Percentiles rank a stretch among this genome's conserved stretches.
Conservation (phyloP, 495 filamentous ascomycete species). For the Neurospora sp. region DNA sequence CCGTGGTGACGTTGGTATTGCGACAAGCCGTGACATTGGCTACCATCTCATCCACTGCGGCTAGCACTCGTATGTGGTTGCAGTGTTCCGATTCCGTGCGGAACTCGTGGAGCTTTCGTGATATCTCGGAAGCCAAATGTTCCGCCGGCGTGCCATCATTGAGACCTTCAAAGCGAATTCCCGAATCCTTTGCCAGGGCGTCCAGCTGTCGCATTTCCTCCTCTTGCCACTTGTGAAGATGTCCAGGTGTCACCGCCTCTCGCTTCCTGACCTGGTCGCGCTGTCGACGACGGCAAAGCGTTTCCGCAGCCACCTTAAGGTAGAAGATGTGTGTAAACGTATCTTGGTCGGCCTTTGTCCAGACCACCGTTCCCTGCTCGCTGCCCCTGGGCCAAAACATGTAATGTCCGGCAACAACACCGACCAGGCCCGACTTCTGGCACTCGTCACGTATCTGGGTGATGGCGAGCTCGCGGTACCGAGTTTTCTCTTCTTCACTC, state of each 20-base stretch:
- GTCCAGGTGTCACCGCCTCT: slow-evolving; percentile 19
- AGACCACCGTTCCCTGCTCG: slow-evolving; percentile 21
- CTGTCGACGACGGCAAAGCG: slow-evolving; percentile 24
- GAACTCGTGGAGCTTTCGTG: slow-evolving; percentile 30
- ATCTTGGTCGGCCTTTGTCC: slow-evolving; percentile 37
- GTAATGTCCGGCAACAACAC: slow-evolving; percentile 49
- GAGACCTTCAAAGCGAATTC: slow-evolving; percentile 38
- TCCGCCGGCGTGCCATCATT: not conserved
- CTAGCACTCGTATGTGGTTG: slow-evolving; percentile 19
- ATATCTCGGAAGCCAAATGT: slow-evolving; percentile 12
- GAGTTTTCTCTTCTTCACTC: slow-evolving; percentile 26
- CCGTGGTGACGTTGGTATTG: slow-evolving; percentile 11
- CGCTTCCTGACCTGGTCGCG: slow-evolving; percentile 33
- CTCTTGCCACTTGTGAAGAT: slow-evolving; percentile 44
- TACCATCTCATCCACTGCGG: slow-evolving; percentile 31
- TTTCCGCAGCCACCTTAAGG: slow-evolving; percentile 33
- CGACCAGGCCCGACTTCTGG: slow-evolving; percentile 23
- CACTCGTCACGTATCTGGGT: slow-evolving; percentile 33
- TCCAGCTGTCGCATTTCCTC: slow-evolving; percentile 40
- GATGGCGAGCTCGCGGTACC: slow-evolving; percentile 41
- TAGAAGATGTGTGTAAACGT: slow-evolving; percentile 54
- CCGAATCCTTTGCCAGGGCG: slow-evolving; percentile 33
- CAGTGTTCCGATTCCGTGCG: slow-evolving; percentile 25
- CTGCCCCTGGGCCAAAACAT: slow-evolving; percentile 47
- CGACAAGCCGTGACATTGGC: not conserved